Percentiles rank a stretch among this genome's conserved stretches.
Conservation (phyloP, 805 yeast genomes). For the Saccharomycopsis capsularis region DNA sequence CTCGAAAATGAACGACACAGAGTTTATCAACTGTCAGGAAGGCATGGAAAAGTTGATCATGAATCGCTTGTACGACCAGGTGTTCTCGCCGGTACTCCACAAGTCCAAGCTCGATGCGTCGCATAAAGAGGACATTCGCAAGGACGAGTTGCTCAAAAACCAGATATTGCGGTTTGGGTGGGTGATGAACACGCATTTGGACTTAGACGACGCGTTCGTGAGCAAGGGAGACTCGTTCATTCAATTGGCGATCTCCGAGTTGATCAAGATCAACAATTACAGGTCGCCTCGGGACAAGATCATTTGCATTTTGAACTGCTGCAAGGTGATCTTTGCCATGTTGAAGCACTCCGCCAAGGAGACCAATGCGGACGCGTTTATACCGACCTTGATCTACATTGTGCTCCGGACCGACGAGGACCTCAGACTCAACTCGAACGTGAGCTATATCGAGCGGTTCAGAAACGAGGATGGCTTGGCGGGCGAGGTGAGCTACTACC, state of each 20-base stretch:
- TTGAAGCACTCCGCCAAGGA: conserved; percentile 60
- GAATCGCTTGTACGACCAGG: conserved; percentile 72
- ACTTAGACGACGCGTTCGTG: conserved; percentile 50
- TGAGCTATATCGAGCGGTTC: conserved; percentile 79
- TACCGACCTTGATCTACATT: conserved; percentile 82
- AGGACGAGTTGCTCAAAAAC: conserved; percentile 46
- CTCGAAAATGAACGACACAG: conserved; percentile 50
- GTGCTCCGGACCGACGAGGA: conserved; percentile 41
- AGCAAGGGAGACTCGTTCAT: conserved; percentile 47
- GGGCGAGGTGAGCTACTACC: conserved; percentile 89
- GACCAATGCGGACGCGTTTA: conserved; percentile 83
- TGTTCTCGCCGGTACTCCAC: conserved; percentile 62
- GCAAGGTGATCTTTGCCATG: conserved; percentile 86
- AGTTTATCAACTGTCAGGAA: conserved; percentile 68
- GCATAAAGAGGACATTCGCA: conserved; percentile 55
- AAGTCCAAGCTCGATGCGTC: conserved; percentile 38
- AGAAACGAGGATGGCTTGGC: conserved; percentile 64
- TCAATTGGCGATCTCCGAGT: conserved; percentile 63
- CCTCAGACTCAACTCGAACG: conserved; percentile 54
- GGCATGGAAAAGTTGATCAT: conserved; percentile 90
- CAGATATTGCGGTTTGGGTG: conserved; percentile 62
- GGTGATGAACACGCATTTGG: conserved; percentile 70
- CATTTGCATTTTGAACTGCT: conserved; percentile 83
- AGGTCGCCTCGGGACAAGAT: conserved; percentile 93
- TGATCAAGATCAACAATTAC: conserved; percentile 70